These are phyloP conservation scores for Lactarius akahatsu DNA, from an alignment of 768 basidiomycete genomes.

Conservation along the genomic window DNA sequence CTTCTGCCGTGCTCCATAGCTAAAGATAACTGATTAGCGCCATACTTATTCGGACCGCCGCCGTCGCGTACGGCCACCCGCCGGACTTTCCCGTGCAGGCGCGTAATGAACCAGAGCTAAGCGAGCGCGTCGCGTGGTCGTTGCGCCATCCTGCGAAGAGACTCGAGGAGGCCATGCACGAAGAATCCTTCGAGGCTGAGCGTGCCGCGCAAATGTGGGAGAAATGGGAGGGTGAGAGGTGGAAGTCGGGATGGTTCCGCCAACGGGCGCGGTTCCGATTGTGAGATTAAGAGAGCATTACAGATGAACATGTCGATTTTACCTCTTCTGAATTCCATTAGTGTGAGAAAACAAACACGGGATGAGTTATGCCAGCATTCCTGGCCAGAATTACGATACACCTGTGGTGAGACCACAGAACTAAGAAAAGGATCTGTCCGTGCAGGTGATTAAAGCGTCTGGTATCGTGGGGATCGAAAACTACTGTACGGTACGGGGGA, in stretches of 20 bases:
- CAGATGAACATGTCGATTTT: neutral
- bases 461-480: conserved; percentile 7
- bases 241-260: conserved; percentile 11
- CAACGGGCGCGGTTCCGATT: conserved; percentile 10
- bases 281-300: neutral
- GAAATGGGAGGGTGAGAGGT: conserved; percentile 21
- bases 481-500: neutral
- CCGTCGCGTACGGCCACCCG: conserved; percentile 46
- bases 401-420: neutral
- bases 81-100: conserved; percentile 50
- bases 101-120: conserved; percentile 42
- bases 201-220: conserved; percentile 25
- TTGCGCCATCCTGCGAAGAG: conserved; percentile 34
- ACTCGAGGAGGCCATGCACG: conserved; percentile 32
- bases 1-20: too few species aligned
- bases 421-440: neutral
- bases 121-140: conserved; percentile 46
- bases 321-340: neutral
- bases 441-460: neutral
- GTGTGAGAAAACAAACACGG: neutral
- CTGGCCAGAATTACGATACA: conserved; percentile 6
- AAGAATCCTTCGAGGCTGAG: conserved; percentile 34
- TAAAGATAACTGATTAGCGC: conserved; percentile 36
- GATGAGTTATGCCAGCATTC: conserved; percentile 12
- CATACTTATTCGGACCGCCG: conserved; percentile 52